phyloP scores from a whole-genome alignment of 2,329 filamentous ascomycete species.

The Tolypocladium sp. region DNA sequence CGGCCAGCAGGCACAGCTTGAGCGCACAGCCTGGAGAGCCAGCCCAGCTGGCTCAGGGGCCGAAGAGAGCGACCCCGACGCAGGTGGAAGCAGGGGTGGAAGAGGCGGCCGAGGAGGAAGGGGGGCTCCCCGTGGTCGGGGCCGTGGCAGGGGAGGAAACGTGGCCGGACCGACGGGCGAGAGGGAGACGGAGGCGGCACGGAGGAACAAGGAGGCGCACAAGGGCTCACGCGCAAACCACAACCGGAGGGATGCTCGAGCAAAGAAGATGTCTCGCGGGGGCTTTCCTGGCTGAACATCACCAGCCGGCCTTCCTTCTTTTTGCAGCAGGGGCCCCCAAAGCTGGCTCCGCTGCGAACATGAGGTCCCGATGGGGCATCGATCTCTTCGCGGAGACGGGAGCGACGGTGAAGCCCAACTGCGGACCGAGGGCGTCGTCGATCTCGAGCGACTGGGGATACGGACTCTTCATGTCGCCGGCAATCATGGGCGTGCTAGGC shows the following conservation, averaged over 20 bases:
- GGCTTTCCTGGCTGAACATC: slow-evolving; percentile 24
- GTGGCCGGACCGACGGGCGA: slow-evolving; percentile 58
- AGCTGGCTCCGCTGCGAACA: not conserved
- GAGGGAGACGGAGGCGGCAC: slow-evolving; percentile 61
- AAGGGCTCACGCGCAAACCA: slow-evolving; percentile 81
- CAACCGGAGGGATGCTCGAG: slow-evolving; percentile 64
- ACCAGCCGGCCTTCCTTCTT: not conserved
- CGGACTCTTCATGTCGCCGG: slow-evolving; percentile 24
- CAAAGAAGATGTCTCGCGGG: slow-evolving; percentile 54
- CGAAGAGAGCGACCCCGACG: slow-evolving; percentile 44
- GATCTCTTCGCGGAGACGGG: not conserved
- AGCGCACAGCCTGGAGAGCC: slow-evolving; percentile 55
- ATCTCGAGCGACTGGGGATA: slow-evolving; percentile 26
- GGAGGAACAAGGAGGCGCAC: slow-evolving; percentile 70
- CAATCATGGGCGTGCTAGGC: slow-evolving; percentile 19
- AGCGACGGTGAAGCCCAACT: too few relatives aligned
- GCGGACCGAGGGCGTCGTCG: slow-evolving; percentile 14
- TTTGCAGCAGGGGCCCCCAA: not conserved
- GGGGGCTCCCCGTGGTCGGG: slow-evolving; percentile 33
- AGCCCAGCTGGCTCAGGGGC: slow-evolving; percentile 44
- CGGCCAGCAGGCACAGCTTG: slow-evolving; percentile 56
- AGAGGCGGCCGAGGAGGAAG: slow-evolving; percentile 18
- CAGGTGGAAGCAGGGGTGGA: slow-evolving; percentile 35
- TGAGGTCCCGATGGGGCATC: not conserved
- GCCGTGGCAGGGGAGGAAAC: slow-evolving; percentile 46